Evolutionary conservation across 2,329 filamentous ascomycete genomes (phyloP), one percentile per base, ranked within the genome.

Genomic region (Hymenoscyphus repandus): DNA sequence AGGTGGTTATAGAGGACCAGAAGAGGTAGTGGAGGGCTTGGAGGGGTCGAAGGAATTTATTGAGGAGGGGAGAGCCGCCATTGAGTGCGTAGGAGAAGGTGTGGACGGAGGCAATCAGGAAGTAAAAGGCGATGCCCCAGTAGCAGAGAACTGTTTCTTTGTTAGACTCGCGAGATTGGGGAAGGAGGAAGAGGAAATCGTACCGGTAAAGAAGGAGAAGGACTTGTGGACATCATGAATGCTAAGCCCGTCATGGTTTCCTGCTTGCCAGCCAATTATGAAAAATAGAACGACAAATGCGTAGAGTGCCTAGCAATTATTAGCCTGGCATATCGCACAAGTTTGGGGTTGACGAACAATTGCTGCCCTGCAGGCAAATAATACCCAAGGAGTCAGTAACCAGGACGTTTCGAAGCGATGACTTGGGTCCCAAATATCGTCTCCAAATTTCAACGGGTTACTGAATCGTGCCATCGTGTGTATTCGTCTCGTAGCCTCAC

Each of bases 41-140:
- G 20, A 88, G 74, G 1, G 73, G 70, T 0, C 80, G 77, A 0
- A 83, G 82, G 68, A 82, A 77, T 31, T 70, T 69, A 61, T 80
- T 74, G 57, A 86, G 76, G 5, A 86, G 73, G 34, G 72, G 69
- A 0, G 81, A 71, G 32, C 78, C 76, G 40, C 78, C 75, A 27
- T 70, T 70, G 38, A 71, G 68, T 11, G 78, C 77, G 70, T 92
- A 93, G 43, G 75, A 76, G 47, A 80, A 70, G 5, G 86, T 90
- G 72, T 95, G 88, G 15, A 80, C 55, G 15, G 85, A 75, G 1
- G 85, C 75, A 62, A 84, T 72, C 50, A 83, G 74, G 66, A 85
- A 85, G 74, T 95, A 95, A 71, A 91, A 92, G 20, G 79, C 83
- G 33, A 92, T 70, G 1, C 88, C 88, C 87, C 87, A 93, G 75